phyloP scores from a whole-genome alignment of 306 rosid genomes.

The Casuarina glauca region DNA sequence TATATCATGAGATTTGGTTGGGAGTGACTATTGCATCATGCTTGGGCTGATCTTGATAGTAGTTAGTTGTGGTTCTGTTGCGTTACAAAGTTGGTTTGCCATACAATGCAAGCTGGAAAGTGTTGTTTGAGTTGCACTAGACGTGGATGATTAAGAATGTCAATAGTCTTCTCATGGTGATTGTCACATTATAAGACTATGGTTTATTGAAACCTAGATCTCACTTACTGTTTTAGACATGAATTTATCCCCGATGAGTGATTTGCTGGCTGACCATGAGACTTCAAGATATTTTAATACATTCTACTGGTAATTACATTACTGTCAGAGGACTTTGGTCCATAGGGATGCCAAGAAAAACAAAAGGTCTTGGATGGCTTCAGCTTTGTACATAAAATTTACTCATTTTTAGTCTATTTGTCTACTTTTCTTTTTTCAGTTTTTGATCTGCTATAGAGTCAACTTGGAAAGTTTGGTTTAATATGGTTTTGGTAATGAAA shows the following conservation, averaged over 20 bases:
- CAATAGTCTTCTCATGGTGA: slow-evolving; percentile 16
- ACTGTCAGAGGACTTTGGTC: slow-evolving; percentile 12
- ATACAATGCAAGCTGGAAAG: background rate
- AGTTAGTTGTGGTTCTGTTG: slow-evolving; percentile 4
- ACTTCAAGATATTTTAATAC: background rate
- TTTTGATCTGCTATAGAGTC: slow-evolving; percentile 18
- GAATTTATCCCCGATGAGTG: background rate
- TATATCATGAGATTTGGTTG: slow-evolving; percentile 8
- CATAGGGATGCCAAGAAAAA: background rate
- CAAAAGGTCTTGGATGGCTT: background rate
- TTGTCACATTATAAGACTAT: slow-evolving; percentile 13
- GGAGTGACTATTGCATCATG: background rate
- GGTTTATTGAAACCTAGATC: background rate
- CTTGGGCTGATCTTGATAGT: slow-evolving; percentile 6
- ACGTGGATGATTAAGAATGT: background rate
- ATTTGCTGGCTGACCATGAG: background rate
- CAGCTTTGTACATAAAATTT: background rate
- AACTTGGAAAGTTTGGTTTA: background rate
- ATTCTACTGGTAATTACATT: slow-evolving; percentile 5
- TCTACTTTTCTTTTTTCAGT: slow-evolving; percentile 15
- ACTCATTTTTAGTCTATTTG: slow-evolving; percentile 9
- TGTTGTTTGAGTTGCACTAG: slow-evolving; percentile 3
- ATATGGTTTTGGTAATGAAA: background rate
- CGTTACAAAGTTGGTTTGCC: background rate
- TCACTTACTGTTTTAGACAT: background rate